Evolutionary conservation across 192 early-diverging fungal species (phyloP).

Genomic region (Spizellomyces punctatus): DNA sequence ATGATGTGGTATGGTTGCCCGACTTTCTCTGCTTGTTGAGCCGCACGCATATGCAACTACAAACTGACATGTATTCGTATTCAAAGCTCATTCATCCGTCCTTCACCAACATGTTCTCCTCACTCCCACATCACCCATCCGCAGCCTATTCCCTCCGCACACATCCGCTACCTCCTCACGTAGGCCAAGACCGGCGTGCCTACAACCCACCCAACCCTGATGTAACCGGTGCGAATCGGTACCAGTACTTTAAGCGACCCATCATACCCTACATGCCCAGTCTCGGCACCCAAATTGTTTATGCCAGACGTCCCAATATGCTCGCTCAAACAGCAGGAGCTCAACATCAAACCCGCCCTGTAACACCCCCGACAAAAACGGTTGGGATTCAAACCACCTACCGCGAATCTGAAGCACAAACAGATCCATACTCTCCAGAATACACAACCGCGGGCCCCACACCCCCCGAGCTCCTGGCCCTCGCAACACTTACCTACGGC

Average conservation of each 20-base stretch:
- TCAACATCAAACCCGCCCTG: slow-evolving; percentile 19
- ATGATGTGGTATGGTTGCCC: slow-evolving; percentile 48
- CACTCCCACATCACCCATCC: slow-evolving; percentile 47
- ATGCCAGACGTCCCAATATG: slow-evolving; percentile 40
- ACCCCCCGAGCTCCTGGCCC: slow-evolving; percentile 60
- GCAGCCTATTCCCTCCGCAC: slow-evolving; percentile 38
- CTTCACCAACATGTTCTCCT: slow-evolving; percentile 62
- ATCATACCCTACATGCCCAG: slow-evolving; percentile 61
- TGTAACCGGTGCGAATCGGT: slow-evolving; percentile 55
- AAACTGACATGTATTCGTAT: slow-evolving; percentile 1
- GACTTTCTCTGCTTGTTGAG: too few relatives aligned
- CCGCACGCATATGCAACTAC: not conserved
- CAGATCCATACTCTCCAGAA: slow-evolving; percentile 65
- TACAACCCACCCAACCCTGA: slow-evolving; percentile 30
- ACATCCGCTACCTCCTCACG: slow-evolving; percentile 31
- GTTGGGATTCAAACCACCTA: slow-evolving; percentile 56
- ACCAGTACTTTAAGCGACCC: slow-evolving; percentile 63
- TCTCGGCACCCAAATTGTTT: slow-evolving; percentile 58
- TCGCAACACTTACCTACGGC: slow-evolving; percentile 58
- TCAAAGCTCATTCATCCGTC: slow-evolving; percentile 54
- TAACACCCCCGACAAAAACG: slow-evolving; percentile 42
- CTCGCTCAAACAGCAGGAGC: slow-evolving; percentile 12
- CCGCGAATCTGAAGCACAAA: slow-evolving; percentile 61
- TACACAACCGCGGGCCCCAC: slow-evolving; percentile 40
- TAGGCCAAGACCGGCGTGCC: slow-evolving; percentile 51